phyloP scores from a whole-genome alignment of 192 early-diverging fungal species.

The Coemansia sp. region DNA sequence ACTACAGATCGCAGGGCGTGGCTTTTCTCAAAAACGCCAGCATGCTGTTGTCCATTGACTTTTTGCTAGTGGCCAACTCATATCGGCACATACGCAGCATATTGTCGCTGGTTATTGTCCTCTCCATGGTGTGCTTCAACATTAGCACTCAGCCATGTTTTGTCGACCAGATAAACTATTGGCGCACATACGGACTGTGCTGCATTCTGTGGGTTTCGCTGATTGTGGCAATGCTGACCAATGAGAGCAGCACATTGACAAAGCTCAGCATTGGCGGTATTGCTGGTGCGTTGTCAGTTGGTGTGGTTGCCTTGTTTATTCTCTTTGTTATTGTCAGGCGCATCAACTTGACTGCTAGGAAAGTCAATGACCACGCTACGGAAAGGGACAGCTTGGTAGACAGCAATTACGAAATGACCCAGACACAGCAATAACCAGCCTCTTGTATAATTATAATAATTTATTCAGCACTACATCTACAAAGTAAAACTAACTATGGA shows the following conservation, averaged over 20 bases:
- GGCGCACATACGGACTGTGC: slow-evolving; percentile 65
- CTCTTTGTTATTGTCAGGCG: slow-evolving; percentile 56
- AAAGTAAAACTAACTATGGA: no score
- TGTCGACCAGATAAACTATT: slow-evolving; percentile 74
- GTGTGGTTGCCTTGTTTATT: slow-evolving; percentile 60
- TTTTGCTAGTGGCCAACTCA: slow-evolving; percentile 62
- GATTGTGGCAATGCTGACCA: slow-evolving; percentile 67
- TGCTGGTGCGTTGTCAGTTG: slow-evolving; percentile 56
- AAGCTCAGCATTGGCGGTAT: slow-evolving; percentile 47
- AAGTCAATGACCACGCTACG: no score
- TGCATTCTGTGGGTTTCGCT: slow-evolving; percentile 71
- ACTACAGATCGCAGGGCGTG: slow-evolving; percentile 71
- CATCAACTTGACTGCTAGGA: slow-evolving; percentile 7
- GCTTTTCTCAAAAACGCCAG: slow-evolving; percentile 75
- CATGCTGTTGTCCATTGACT: slow-evolving; percentile 70
- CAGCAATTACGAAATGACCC: not conserved
- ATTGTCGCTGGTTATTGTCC: slow-evolving; percentile 66
- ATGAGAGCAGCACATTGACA: slow-evolving; percentile 40
- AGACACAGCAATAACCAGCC: not conserved
- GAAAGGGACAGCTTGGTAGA: not conserved
- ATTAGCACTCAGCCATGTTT: slow-evolving; percentile 73
- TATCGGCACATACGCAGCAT: slow-evolving; percentile 65
- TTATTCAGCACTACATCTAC: no score
- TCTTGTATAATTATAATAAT: not conserved
- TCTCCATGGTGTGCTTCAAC: slow-evolving; percentile 74